phyloP scores from a whole-genome alignment of 768 basidiomycete species.

The Mrakia hoshinonis region DNA sequence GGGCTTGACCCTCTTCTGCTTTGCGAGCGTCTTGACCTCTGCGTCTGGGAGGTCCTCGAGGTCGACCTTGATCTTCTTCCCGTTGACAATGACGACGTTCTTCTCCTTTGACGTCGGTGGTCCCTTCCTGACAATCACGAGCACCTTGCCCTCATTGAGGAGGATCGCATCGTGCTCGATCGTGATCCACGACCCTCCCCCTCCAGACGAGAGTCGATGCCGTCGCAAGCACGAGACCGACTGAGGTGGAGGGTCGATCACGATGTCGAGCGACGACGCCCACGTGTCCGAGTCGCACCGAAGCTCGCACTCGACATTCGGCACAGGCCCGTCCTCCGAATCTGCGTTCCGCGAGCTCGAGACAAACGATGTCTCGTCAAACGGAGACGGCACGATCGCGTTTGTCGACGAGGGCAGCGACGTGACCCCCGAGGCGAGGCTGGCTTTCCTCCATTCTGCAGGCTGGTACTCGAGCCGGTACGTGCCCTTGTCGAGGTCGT shows the following conservation, averaged over 20 bases:
- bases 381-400: not conserved
- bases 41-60: conserved; percentile 76
- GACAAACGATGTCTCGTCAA: conserved; percentile 14
- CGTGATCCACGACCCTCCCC: conserved; percentile 90
- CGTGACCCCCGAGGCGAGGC: conserved; percentile 18
- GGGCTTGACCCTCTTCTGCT: conserved; percentile 78
- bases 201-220: conserved; percentile 73
- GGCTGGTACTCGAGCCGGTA: conserved; percentile 72
- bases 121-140: conserved; percentile 65
- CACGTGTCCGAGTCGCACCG: conserved; percentile 87
- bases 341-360: not conserved
- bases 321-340: conserved; percentile 18
- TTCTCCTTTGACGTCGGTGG: conserved; percentile 60
- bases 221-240: conserved; percentile 71
- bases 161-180: conserved; percentile 76
- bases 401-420: not conserved
- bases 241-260: conserved; percentile 86
- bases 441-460: conserved; percentile 28
- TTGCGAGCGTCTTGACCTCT: conserved; percentile 72
- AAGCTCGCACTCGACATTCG: conserved; percentile 67
- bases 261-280: conserved; percentile 71
- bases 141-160: conserved; percentile 65
- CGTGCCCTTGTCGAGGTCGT: conserved; percentile 74
- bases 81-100: conserved; percentile 79
- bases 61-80: conserved; percentile 72